A percentile compares a stretch with the other conserved stretches of the same genome.
phyloP scores from a whole-genome alignment of 345 rosid genomes.

The Raphanus sativus region DNA sequence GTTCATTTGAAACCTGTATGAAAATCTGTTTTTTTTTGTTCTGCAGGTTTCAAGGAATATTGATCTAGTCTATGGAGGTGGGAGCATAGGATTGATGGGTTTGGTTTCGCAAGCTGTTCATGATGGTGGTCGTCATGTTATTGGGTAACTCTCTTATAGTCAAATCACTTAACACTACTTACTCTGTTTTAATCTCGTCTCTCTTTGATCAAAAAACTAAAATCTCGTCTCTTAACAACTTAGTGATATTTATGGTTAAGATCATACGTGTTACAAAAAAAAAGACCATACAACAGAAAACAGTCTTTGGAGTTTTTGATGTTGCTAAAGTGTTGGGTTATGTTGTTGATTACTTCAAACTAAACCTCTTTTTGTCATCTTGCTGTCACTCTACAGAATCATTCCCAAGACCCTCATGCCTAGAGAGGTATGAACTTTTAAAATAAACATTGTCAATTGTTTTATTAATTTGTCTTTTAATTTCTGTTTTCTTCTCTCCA shows the following conservation, averaged over 20 bases:
- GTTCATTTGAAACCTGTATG: slow-evolving; percentile 21
- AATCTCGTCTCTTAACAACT: slow-evolving; percentile 1
- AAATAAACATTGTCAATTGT: slow-evolving; percentile 9
- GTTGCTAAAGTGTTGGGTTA: slow-evolving; percentile 11
- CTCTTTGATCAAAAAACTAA: too few relatives aligned
- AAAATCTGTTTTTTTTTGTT: background rate
- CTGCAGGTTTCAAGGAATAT: slow-evolving; percentile 91
- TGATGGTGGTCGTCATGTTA: slow-evolving; percentile 99
- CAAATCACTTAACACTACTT: background rate
- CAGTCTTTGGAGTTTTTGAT: slow-evolving; percentile 13
- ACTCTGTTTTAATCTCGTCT: slow-evolving; percentile 1
- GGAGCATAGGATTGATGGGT: slow-evolving; percentile 99
- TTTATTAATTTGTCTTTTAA: slow-evolving; percentile 27
- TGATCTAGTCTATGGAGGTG: slow-evolving; percentile 99
- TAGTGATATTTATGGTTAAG: background rate
- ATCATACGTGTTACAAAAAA: too few relatives aligned
- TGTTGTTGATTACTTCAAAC: slow-evolving; percentile 18
- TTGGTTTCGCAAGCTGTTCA: slow-evolving; percentile 98
- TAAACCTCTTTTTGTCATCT: slow-evolving; percentile 51
- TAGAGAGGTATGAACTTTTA: slow-evolving; percentile 72
- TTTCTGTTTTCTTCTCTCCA: background rate
- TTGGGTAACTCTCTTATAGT: slow-evolving; percentile 60
- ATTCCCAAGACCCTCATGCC: slow-evolving; percentile 99
- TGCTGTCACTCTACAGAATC: slow-evolving; percentile 82
- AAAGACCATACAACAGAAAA: background rate